phyloP scores from a whole-genome alignment of 129 eudicot species.

The Heracleum sosnowskyi region DNA sequence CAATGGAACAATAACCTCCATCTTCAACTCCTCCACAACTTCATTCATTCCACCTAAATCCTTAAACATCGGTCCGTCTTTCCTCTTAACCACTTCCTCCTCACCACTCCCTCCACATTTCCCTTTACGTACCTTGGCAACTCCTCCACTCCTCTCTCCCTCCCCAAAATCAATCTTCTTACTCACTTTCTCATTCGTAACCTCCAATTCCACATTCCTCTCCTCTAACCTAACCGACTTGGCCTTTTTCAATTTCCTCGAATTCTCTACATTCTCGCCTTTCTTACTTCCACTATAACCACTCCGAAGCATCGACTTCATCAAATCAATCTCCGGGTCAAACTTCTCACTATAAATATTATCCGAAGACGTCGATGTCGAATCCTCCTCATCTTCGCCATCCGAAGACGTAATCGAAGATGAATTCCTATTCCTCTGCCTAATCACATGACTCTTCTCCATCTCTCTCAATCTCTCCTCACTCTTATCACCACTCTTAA shows the following conservation, averaged over 20 bases:
- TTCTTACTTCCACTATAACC: slow-evolving; percentile 28
- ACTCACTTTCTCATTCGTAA: slow-evolving; percentile 22
- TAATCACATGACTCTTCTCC: slow-evolving; percentile 30
- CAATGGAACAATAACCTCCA: slow-evolving; percentile 77
- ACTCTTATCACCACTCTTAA: slow-evolving; percentile 21
- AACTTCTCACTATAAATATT: slow-evolving; percentile 45
- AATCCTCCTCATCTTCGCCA: slow-evolving; percentile 29
- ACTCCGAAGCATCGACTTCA: slow-evolving; percentile 51
- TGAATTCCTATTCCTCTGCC: slow-evolving; percentile 10
- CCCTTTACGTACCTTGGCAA: slow-evolving; percentile 6
- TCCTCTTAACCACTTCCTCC: slow-evolving; percentile 16
- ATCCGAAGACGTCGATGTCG: slow-evolving; percentile 46
- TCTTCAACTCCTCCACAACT: slow-evolving; percentile 62
- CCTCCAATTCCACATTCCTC: slow-evolving; percentile 49
- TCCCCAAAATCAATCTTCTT: slow-evolving; percentile 28
- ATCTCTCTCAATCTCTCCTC: slow-evolving; percentile 38
- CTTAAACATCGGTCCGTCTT: slow-evolving; percentile 57
- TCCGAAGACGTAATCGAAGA: slow-evolving; percentile 14
- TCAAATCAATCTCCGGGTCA: slow-evolving; percentile 69
- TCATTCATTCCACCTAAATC: slow-evolving; percentile 83
- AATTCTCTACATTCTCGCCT: no score
- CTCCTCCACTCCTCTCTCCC: slow-evolving; percentile 18
- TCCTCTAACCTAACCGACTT: slow-evolving; percentile 8
- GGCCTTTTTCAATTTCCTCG: background rate
- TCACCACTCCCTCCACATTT: slow-evolving; percentile 19